phyloP scores from a whole-genome alignment of 371 early-diverging fungal genomes.

The Mortierella sp. region DNA sequence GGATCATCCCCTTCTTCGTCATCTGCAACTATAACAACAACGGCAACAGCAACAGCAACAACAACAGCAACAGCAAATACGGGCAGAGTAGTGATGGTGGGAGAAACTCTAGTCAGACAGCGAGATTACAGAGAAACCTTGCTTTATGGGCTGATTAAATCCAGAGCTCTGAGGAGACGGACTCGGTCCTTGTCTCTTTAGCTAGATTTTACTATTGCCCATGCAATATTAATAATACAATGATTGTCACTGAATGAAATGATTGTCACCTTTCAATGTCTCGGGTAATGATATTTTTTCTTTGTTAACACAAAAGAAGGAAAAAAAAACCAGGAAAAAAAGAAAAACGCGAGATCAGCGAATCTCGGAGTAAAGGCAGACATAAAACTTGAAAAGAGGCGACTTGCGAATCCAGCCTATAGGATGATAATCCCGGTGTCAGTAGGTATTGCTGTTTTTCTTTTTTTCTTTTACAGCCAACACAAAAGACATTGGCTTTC shows the following conservation, averaged over 20 bases:
- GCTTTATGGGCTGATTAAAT: slow-evolving; percentile 38
- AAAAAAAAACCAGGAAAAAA: not conserved
- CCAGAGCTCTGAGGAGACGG: slow-evolving; percentile 36
- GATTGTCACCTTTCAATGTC: too few species aligned
- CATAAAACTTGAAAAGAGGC: too few species aligned
- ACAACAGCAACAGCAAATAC: not conserved
- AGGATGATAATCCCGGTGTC: too few species aligned
- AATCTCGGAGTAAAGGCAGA: not conserved
- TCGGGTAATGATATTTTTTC: too few species aligned
- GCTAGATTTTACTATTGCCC: not conserved
- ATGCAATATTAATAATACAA: not conserved
- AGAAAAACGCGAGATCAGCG: not conserved
- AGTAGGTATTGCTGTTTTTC: too few species aligned
- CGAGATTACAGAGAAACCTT: slow-evolving; percentile 23
- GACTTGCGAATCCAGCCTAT: too few species aligned
- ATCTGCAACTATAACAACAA: not conserved
- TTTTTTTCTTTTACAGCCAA: too few species aligned
- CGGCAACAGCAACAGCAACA: slow-evolving; percentile 3
- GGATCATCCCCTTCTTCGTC: not conserved
- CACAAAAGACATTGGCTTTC: too few species aligned
- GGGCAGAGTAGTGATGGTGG: not conserved
- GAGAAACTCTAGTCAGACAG: not conserved
- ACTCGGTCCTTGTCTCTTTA: slow-evolving; percentile 44
- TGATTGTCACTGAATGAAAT: not conserved
- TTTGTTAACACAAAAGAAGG: too few species aligned